Conservation (phyloP, 352 stramenopile genomes). For the Pythium sukuiense region DNA sequence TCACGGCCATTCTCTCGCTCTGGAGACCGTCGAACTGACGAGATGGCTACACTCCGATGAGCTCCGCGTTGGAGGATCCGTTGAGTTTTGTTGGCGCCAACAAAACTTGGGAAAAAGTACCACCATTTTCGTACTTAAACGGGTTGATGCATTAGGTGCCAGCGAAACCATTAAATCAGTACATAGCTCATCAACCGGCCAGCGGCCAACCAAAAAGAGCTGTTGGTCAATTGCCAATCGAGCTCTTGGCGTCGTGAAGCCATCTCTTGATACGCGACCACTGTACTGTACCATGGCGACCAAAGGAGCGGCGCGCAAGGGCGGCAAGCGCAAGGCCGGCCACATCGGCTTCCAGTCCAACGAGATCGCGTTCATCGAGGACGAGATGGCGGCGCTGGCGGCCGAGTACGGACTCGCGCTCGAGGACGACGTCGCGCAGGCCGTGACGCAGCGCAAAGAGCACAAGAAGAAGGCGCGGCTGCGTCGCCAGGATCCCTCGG, state of each 20-base stretch:
- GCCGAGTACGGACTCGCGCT: slow-evolving; percentile 77
- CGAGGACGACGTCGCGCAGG: slow-evolving; percentile 61
- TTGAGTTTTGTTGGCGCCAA: too few species aligned
- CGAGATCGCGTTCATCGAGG: slow-evolving; percentile 86
- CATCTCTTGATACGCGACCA: background rate
- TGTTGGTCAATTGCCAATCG: background rate
- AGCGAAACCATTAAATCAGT: too few species aligned
- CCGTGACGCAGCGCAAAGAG: slow-evolving; percentile 51
- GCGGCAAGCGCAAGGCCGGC: slow-evolving; percentile 68
- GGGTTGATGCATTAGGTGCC: background rate
- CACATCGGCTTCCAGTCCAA: slow-evolving; percentile 68
- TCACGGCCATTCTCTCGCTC: too few species aligned
- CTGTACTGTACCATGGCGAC: background rate
- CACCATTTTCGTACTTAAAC: background rate
- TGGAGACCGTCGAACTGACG: too few species aligned
- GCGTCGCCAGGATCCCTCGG: slow-evolving; percentile 33
- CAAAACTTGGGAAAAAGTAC: too few species aligned
- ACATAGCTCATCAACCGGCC: background rate
- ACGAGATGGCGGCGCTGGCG: slow-evolving; percentile 79
- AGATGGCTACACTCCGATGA: too few species aligned
- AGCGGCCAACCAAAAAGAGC: slow-evolving; percentile 3
- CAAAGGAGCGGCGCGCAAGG: slow-evolving; percentile 6
- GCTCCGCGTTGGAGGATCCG: too few species aligned
- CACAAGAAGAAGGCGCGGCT: slow-evolving; percentile 51
- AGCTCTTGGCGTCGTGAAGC: background rate